phyloP scores from a whole-genome alignment of 2,329 filamentous ascomycete genomes.

The Aspergillus ochraceus region DNA sequence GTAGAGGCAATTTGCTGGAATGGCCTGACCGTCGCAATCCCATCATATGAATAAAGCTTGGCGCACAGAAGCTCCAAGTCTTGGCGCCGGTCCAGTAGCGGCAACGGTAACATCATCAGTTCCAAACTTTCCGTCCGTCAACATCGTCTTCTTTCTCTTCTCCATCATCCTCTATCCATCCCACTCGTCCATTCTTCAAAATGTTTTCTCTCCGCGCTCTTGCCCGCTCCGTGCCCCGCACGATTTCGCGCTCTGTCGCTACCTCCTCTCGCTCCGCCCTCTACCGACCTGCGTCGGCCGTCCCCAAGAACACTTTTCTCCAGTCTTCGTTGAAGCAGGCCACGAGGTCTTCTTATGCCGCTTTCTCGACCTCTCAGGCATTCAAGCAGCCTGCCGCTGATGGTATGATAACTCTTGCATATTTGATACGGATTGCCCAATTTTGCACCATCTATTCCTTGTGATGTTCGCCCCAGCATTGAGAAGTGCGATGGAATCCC shows the following conservation, averaged over 20 bases:
- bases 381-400: conserved; percentile 48
- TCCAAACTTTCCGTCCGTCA: conserved; percentile 21
- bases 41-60: not conserved
- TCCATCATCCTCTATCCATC: conserved; percentile 4
- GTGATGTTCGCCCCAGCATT: not conserved
- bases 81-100: not conserved
- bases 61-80: conserved; percentile 2
- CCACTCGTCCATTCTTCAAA: conserved; percentile 5
- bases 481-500: not conserved
- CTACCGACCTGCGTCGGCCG: conserved; percentile 48
- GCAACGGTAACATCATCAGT: conserved; percentile 14
- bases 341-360: conserved; percentile 42
- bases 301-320: conserved; percentile 52
- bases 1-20: no score
- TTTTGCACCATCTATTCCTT: not conserved
- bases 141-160: conserved; percentile 8
- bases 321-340: conserved; percentile 51
- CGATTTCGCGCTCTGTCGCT: conserved; percentile 58
- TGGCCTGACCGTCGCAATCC: not conserved
- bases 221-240: conserved; percentile 67
- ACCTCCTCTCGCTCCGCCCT: conserved; percentile 48
- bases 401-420: conserved; percentile 35
- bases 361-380: conserved; percentile 48
- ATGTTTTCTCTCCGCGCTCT: conserved; percentile 72
- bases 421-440: not conserved